Evolutionary conservation across 2,329 filamentous ascomycete species (phyloP), one percentile per base, ranked within the genome.

Genomic region (Trichophyton simii): DNA sequence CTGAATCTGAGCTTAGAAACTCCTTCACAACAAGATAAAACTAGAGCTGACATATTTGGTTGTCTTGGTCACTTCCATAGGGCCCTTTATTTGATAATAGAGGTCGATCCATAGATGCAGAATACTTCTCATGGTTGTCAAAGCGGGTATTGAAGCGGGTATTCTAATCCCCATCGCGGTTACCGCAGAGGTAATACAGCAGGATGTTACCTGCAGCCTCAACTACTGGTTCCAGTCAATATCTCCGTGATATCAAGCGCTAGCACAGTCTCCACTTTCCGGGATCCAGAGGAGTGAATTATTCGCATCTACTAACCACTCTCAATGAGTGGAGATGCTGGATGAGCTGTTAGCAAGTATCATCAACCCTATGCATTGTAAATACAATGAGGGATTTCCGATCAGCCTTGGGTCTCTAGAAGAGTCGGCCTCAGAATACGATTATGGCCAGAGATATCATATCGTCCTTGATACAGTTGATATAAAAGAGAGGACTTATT

Each of bases 401-500:
- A 44, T 44, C 41, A 44, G 6, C n/a, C 41, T n/a, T 20, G 13
- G 41, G 41, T 1, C 41, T 42, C n/a, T 42, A 42, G 38, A 42
- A 42, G 41, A 15, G 11, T 2, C 41, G 2, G 15, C 41, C 41
- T 42, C 41, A 42, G 41, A 2, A 42, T 42, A 42, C 15, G 41
- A 18, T 42, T 42, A 18, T n/a, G 9, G 41, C 41, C 41, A 42
- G 41, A 42, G 41, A 15, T n/a, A 42, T 44, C 2, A 44, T 5
- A 44, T 44, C 6, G 3, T 20, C 15, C 7, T 44, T 1, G 41
- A 44, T 15, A 20, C 41, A 3, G 15, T 44, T 3, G n/a, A 3
- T 44, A 20, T 44, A 4, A 44, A 44, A n/a, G 41, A 44, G 41
- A 44, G n/a, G 41, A 44, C 41, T 8, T 66, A 61, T 44, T 61